A percentile compares a stretch with the other conserved stretches of the same genome.
Evolutionary conservation across 441 rosid genomes (phyloP).

Genomic region (Lepidium campestre): DNA sequence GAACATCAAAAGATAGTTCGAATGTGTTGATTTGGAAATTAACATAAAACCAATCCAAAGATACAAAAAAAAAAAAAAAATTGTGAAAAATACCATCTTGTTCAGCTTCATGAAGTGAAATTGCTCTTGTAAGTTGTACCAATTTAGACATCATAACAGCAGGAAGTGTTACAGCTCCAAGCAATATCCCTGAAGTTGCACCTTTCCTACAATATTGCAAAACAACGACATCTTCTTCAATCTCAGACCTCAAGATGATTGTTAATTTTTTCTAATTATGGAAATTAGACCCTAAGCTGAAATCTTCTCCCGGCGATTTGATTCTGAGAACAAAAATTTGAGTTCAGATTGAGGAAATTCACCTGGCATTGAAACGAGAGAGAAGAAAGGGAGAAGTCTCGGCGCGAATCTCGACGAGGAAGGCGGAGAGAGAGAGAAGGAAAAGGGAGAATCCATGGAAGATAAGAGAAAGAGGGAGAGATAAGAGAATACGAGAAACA

Average conservation of each 20-base stretch:
- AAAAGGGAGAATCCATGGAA: slow-evolving; percentile 60
- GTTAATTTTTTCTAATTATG: not conserved
- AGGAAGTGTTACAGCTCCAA: slow-evolving; percentile 84
- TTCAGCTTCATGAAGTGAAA: slow-evolving; percentile 40
- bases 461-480: slow-evolving; percentile 60
- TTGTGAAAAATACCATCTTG: slow-evolving; percentile 40
- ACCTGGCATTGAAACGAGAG: slow-evolving; percentile 63
- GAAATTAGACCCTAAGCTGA: not conserved
- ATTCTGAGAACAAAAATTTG: not conserved
- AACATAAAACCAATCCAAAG: not conserved
- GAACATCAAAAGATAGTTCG: not conserved
- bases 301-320: not conserved
- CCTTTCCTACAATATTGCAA: slow-evolving; percentile 50
- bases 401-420: slow-evolving; percentile 58
- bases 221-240: not conserved
- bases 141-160: slow-evolving; percentile 68
- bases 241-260: no score
- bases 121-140: slow-evolving; percentile 69
- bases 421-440: slow-evolving; percentile 53
- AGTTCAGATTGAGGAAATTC: not conserved
- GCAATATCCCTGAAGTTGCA: slow-evolving; percentile 82
- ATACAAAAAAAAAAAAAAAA: not conserved
- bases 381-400: slow-evolving; percentile 37
- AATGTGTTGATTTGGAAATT: not conserved
- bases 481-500: slow-evolving; percentile 40